Percentiles rank a stretch among this genome's conserved stretches.
Conservation (phyloP, 192 early-diverging fungal genomes). For the Entomortierella parvispora region DNA sequence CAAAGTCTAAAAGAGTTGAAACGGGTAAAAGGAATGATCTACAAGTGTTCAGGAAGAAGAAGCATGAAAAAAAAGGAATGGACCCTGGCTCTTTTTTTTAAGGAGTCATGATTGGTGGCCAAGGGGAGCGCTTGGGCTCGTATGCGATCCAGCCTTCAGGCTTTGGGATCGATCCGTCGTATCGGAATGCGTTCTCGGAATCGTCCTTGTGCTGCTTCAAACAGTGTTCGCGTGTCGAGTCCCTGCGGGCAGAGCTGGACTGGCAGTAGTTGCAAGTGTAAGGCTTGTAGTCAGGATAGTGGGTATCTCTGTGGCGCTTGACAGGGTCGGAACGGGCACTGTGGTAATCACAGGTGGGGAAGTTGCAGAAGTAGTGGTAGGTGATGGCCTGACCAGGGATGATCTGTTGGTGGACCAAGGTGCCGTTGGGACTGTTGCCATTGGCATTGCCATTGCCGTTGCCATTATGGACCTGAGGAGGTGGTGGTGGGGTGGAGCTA, state of each 20-base stretch:
- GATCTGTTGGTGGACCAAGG: neutral
- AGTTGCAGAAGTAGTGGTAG: constrained; percentile 52
- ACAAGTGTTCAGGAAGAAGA: too few relatives aligned
- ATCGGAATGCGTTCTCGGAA: constrained; percentile 43
- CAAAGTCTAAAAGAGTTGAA: too few relatives aligned
- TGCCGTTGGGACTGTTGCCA: neutral
- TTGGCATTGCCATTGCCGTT: neutral
- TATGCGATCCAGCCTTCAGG: constrained; percentile 52
- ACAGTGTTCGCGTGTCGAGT: constrained; percentile 42
- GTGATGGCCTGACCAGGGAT: constrained; percentile 28
- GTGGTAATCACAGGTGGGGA: constrained; percentile 48
- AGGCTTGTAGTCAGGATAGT: constrained; percentile 50
- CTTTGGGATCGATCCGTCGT: constrained; percentile 35
- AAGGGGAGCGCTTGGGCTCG: constrained; percentile 45
- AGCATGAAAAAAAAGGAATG: neutral
- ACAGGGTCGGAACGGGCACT: constrained; percentile 50
- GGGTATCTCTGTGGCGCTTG: constrained; percentile 45
- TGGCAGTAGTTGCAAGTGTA: constrained; percentile 52
- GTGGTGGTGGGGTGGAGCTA: constrained; percentile 4
- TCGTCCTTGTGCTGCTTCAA: constrained; percentile 52
- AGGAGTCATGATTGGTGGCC: constrained; percentile 40
- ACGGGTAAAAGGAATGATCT: too few relatives aligned
- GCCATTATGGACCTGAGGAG: neutral
- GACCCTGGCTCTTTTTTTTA: neutral
- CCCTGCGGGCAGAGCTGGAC: constrained; percentile 34